Conservation (phyloP, 345 rosid genomes). For the Trapa bicornis region DNA sequence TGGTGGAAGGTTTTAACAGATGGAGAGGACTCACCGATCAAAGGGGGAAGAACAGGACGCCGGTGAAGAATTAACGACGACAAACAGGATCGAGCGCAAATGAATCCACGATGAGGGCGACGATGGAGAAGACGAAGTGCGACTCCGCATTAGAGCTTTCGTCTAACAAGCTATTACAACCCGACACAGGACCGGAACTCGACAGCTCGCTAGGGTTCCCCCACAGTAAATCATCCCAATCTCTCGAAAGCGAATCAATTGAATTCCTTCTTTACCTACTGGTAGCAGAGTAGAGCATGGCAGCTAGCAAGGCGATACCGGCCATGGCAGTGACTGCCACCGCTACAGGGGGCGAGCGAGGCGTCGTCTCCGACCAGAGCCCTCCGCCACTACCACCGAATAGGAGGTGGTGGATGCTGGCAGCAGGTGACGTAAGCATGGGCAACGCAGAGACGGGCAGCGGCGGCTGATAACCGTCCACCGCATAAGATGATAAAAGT, state of each 20-base stretch:
- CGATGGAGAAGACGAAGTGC: slow-evolving; percentile 51
- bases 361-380: slow-evolving; percentile 26
- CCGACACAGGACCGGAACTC: slow-evolving; percentile 2
- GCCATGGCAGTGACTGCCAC: slow-evolving; percentile 37
- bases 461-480: neutral
- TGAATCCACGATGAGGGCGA: slow-evolving; percentile 68
- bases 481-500: too few species aligned
- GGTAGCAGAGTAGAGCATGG: slow-evolving; percentile 27
- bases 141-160: slow-evolving; percentile 80
- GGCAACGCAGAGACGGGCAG: neutral
- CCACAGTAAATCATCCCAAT: neutral
- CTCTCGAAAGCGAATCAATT: neutral
- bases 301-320: slow-evolving; percentile 29
- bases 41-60: slow-evolving; percentile 63
- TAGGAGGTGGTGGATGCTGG: slow-evolving; percentile 4
- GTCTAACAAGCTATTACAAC: slow-evolving; percentile 24
- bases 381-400: slow-evolving; percentile 31
- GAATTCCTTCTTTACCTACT: slow-evolving; percentile 21
- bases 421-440: slow-evolving; percentile 13
- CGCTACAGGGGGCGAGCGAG: slow-evolving; percentile 12
- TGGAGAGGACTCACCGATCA: slow-evolving; percentile 56
- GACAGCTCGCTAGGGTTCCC: slow-evolving; percentile 6
- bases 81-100: slow-evolving; percentile 75
- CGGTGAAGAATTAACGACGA: slow-evolving; percentile 74
- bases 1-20: neutral